Percentiles rank a stretch among this genome's conserved stretches.
These are phyloP conservation scores for Agaricus bisporus DNA, from an alignment of 768 basidiomycete species.

Conservation along the genomic window DNA sequence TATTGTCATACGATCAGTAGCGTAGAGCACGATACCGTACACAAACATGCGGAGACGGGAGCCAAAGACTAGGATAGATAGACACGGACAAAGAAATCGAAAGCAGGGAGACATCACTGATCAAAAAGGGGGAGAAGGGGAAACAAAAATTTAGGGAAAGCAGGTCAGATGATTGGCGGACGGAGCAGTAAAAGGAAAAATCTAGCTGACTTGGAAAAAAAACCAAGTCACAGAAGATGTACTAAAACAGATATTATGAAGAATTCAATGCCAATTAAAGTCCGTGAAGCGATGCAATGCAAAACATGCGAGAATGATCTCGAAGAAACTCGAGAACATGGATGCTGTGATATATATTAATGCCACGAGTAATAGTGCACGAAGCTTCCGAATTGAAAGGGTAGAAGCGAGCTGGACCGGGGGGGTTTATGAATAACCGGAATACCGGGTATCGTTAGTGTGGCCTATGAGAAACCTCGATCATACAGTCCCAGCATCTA, in stretches of 20 bases:
- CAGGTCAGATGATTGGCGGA: neutral
- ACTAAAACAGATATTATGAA: neutral
- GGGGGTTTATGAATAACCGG: neutral
- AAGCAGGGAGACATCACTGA: neutral
- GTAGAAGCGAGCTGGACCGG: neutral
- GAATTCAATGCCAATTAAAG: neutral
- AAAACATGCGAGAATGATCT: neutral
- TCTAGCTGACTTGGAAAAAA: neutral
- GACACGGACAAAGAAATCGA: neutral
- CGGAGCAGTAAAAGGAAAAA: neutral
- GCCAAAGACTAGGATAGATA: neutral
- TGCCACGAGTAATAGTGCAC: too few species aligned
- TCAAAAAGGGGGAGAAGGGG: neutral
- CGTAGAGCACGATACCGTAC: slow-evolving; percentile 1
- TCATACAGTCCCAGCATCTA: slow-evolving; percentile 46
- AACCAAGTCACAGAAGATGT: neutral
- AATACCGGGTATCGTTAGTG: neutral
- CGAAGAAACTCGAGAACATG: too few species aligned
- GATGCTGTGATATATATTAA: too few species aligned
- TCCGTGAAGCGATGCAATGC: slow-evolving; percentile 3
- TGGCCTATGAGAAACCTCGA: slow-evolving; percentile 32
- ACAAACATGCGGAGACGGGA: neutral
- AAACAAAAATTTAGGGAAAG: neutral
- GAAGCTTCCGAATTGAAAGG: neutral
- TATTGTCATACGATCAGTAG: slow-evolving; percentile 5